These are phyloP conservation scores for Platanus orientalis DNA, from an alignment of 164 flowering plant species.

Conservation along the genomic window DNA sequence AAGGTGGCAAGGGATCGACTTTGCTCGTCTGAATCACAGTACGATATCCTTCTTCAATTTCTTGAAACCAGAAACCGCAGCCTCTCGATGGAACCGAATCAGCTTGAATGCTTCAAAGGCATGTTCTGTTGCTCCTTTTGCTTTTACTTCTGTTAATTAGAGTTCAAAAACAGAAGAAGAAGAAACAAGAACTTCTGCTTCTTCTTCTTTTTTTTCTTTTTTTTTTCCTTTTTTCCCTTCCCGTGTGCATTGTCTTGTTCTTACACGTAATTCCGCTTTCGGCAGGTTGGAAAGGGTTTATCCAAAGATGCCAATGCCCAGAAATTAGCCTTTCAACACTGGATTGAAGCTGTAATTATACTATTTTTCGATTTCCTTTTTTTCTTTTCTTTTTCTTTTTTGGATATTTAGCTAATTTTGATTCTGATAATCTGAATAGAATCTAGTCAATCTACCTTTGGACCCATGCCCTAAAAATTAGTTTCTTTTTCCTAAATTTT, in stretches of 20 bases:
- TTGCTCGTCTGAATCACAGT: constrained; percentile 55
- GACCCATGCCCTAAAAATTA: too few relatives aligned
- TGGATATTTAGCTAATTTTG: neutral
- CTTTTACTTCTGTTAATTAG: neutral
- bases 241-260: too few relatives aligned
- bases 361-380: neutral
- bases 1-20: constrained; percentile 84
- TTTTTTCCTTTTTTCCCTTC: neutral
- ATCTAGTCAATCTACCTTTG: neutral
- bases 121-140: constrained; percentile 2
- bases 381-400: neutral
- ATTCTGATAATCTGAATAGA: neutral
- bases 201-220: neutral
- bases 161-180: too few relatives aligned
- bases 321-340: constrained; percentile 83
- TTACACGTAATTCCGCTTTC: neutral
- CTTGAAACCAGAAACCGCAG: constrained; percentile 52
- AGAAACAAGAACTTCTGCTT: too few relatives aligned
- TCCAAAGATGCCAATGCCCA: constrained; percentile 66
- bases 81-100: constrained; percentile 65
- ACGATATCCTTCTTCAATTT: constrained; percentile 71
- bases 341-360: constrained; percentile 88
- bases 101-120: constrained; percentile 77
- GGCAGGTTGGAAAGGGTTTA: constrained; percentile 82
- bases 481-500: neutral